phyloP scores from a whole-genome alignment of 352 stramenopile genomes.

The Globisporangium middletonii region DNA sequence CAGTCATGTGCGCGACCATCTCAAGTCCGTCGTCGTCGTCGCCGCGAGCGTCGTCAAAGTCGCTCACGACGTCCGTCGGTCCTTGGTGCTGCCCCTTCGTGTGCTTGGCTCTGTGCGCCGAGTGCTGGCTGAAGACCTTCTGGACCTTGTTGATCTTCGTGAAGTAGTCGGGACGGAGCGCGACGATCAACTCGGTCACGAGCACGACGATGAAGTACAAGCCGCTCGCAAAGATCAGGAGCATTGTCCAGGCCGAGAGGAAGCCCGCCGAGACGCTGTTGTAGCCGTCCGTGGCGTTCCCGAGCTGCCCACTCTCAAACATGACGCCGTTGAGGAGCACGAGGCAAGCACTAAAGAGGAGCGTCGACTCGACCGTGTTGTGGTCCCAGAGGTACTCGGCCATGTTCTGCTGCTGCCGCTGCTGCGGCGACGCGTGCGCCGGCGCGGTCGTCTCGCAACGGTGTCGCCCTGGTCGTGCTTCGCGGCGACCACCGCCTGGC shows the following conservation, averaged over 20 bases:
- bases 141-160: conserved; percentile 49
- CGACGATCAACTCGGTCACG: conserved; percentile 54
- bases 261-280: conserved; percentile 42
- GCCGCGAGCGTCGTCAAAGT: conserved; percentile 12
- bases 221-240: conserved; percentile 48
- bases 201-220: conserved; percentile 63
- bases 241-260: conserved; percentile 40
- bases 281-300: conserved; percentile 29
- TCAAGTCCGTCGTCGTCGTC: conserved; percentile 52
- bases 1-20: conserved; percentile 63
- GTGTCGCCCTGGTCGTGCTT: too few species aligned
- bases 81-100: conserved; percentile 13
- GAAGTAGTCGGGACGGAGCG: conserved; percentile 58
- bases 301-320: conserved; percentile 62
- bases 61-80: conserved; percentile 8
- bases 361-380: conserved; percentile 68
- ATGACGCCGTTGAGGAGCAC: conserved; percentile 56
- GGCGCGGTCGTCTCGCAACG: not conserved
- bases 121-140: conserved; percentile 45
- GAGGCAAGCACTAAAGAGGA: conserved; percentile 68
- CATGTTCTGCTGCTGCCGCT: conserved; percentile 30
- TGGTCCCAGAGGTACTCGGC: conserved; percentile 70
- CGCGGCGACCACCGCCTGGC: not conserved
- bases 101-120: conserved; percentile 12
- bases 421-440: conserved; percentile 11